These are phyloP conservation scores for Orychophragmus violaceus DNA, from an alignment of 345 rosid genomes.

Conservation along the genomic window DNA sequence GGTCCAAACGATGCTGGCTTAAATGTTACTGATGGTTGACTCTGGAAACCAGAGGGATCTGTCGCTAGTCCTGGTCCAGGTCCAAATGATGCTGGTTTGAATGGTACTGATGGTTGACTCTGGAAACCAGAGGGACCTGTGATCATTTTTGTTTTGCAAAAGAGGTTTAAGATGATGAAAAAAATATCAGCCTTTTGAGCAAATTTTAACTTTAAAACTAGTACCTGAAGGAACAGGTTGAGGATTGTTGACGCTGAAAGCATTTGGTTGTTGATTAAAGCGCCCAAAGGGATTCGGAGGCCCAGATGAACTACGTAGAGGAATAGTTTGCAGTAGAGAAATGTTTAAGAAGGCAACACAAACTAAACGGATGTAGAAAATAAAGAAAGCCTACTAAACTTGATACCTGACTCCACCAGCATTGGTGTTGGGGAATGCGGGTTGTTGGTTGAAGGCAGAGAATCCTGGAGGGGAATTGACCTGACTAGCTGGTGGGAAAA, in stretches of 20 bases:
- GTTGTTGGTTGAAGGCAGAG: slow-evolving; percentile 46
- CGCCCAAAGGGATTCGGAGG: slow-evolving; percentile 40
- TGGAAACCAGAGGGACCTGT: slow-evolving; percentile 22
- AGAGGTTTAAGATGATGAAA: slow-evolving; percentile 1
- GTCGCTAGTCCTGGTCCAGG: slow-evolving; percentile 9
- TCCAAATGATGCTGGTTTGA: slow-evolving; percentile 31
- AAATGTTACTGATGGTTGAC: background rate
- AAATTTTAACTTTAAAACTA: background rate
- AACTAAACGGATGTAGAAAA: background rate
- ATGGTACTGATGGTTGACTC: slow-evolving; percentile 11
- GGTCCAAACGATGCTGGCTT: slow-evolving; percentile 32
- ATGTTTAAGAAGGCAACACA: background rate
- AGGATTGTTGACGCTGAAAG: slow-evolving; percentile 25
- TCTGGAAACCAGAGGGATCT: slow-evolving; percentile 10
- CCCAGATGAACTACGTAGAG: slow-evolving; percentile 37
- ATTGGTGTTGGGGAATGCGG: slow-evolving; percentile 35
- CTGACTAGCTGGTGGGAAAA: slow-evolving; percentile 35
- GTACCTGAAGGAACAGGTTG: slow-evolving; percentile 32
- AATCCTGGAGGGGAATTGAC: slow-evolving; percentile 39
- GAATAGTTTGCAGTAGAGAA: slow-evolving; percentile 32
- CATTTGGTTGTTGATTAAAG: slow-evolving; percentile 37
- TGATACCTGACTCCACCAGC: slow-evolving; percentile 35
- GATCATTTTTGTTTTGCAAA: slow-evolving; percentile 11
- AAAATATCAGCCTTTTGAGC: background rate
- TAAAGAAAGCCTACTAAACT: slow-evolving; percentile 7